Evolutionary conservation across 2,329 filamentous ascomycete genomes (phyloP).

Genomic region (Aspergillus novoparasiticus): DNA sequence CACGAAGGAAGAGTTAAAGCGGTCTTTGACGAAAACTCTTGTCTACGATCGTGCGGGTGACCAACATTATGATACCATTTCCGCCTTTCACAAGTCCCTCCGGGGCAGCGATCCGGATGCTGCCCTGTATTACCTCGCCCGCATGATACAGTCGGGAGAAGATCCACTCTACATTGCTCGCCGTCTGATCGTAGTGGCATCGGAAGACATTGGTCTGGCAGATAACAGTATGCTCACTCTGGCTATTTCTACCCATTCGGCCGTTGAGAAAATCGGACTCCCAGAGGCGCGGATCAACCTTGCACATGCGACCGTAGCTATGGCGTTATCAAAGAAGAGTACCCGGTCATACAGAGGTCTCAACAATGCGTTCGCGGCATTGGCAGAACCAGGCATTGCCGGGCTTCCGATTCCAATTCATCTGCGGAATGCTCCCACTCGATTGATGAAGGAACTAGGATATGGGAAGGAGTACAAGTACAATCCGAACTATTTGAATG

Average conservation of each 20-base stretch:
- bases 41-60: constrained; percentile 95
- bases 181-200: constrained; percentile 91
- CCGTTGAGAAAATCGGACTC: constrained; percentile 90
- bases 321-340: constrained; percentile 80
- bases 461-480: constrained; percentile 95
- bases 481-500: constrained; percentile 84
- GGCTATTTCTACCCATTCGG: constrained; percentile 82
- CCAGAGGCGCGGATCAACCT: constrained; percentile 92
- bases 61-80: constrained; percentile 97
- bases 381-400: constrained; percentile 82
- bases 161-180: constrained; percentile 91
- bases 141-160: constrained; percentile 94
- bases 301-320: constrained; percentile 80
- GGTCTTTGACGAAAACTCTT: constrained; percentile 82
- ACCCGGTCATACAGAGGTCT: constrained; percentile 83
- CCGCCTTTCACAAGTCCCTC: constrained; percentile 93
- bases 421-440: constrained; percentile 86
- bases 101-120: constrained; percentile 86
- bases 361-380: constrained; percentile 75
- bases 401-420: constrained; percentile 82
- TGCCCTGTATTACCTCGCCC: constrained; percentile 87
- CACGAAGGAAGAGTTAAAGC: constrained; percentile 77
- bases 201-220: constrained; percentile 88
- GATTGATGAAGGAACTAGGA: constrained; percentile 88
- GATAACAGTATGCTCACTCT: constrained; percentile 82